phyloP scores from a whole-genome alignment of 192 early-diverging fungal species.

The Coemansia reversa region DNA sequence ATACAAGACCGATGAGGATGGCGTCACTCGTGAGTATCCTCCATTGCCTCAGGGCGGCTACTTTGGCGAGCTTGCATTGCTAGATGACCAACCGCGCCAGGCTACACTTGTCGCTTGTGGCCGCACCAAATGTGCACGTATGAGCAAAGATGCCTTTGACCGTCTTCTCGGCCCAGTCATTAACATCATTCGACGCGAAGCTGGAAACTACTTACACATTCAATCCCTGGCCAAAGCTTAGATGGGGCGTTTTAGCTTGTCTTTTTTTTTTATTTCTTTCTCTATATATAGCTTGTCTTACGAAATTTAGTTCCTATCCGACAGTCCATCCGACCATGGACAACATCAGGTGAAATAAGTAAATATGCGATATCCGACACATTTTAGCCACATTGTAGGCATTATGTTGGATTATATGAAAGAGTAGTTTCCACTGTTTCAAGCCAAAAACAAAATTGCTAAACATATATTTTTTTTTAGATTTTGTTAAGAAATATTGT shows the following conservation, averaged over 20 bases:
- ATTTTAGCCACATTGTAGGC: too few species aligned
- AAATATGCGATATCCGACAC: too few species aligned
- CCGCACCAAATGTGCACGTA: slow-evolving; percentile 89
- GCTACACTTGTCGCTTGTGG: slow-evolving; percentile 87
- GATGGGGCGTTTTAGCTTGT: background rate
- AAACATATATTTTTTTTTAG: too few species aligned
- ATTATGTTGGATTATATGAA: too few species aligned
- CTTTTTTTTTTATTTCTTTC: slow-evolving; percentile 4
- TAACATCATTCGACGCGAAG: slow-evolving; percentile 95
- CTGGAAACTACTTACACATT: slow-evolving; percentile 77
- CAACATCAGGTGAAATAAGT: too few species aligned
- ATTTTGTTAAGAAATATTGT: too few species aligned
- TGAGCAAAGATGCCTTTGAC: slow-evolving; percentile 94
- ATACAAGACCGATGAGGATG: slow-evolving; percentile 75
- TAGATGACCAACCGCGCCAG: slow-evolving; percentile 91
- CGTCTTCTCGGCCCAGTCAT: slow-evolving; percentile 92
- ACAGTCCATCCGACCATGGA: too few species aligned
- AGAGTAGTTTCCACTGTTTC: too few species aligned
- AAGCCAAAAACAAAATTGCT: too few species aligned
- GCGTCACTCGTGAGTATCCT: slow-evolving; percentile 73
- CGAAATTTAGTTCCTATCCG: too few species aligned
- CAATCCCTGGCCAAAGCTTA: slow-evolving; percentile 38
- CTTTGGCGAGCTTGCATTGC: slow-evolving; percentile 96
- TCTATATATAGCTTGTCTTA: background rate
- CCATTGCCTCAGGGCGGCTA: slow-evolving; percentile 82